Evolutionary conservation across 352 stramenopile genomes (phyloP), one percentile per base, ranked within the genome.

Genomic region (Phytophthora sansomeana): DNA sequence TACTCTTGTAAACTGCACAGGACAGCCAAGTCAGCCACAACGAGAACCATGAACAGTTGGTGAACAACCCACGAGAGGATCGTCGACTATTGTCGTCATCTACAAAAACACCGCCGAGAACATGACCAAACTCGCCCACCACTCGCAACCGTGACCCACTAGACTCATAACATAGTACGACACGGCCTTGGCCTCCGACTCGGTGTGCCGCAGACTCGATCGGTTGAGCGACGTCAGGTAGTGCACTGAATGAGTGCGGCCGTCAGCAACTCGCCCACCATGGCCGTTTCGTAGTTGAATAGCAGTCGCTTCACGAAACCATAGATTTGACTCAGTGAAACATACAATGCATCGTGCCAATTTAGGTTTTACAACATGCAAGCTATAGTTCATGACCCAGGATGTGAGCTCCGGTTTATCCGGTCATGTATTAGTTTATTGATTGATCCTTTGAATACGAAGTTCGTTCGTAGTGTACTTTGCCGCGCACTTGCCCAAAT

Each of bases 161-260:
- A 71, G 32, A 33, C 63, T 71, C 56, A 50, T 57, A 32, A 67
- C 26, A 24, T 71, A 71, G 19, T 67, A 71, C 11, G 48, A 62
- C 13, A 61, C 39, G 4, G 48, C 32, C 6, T 66, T 35, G 0
- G 56, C 56, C 17, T 32, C 32, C 16, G 13, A 6, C 14, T 62
- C 16, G 9, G 63, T 58, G 26, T 62, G n/a, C 14, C 48, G 43
- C 42, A 71, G 24, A 48, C 56, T 57, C 1, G 56, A 71, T 17
- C 42, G 28, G 32, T 71, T 67, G 6, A 71, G 33, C 4, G 55
- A 39, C 4, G 63, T 67, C 17, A 71, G 26, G 39, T 56, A 66
- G 26, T 30, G n/a, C n/a, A 50, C 33, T 71, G 63, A 36, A 71
- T 66, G 9, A 53, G 21, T n/a, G 19, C 56, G 5, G 63, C 49